Evolutionary conservation across 148 eudicot genomes (phyloP), one percentile per base, ranked within the genome.

Genomic region (Rhododendron simsii): DNA sequence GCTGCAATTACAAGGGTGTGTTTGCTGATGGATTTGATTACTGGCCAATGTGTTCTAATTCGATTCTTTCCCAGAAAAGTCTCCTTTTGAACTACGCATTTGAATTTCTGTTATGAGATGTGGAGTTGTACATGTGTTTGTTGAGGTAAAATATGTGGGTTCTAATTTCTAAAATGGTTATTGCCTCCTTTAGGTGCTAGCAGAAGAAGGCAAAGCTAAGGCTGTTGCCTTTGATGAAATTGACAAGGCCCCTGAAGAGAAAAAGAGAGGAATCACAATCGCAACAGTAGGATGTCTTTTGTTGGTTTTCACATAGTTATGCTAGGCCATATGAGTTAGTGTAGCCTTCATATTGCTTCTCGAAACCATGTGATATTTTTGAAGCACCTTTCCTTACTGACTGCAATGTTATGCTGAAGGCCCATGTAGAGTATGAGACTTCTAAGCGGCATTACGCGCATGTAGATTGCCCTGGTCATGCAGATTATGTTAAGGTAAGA

Each of bases 361-460:
- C 41, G 6, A 82, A 69, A 79, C 33, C 41, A 33, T 14, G 37
- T 84, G n/a, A 39, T 63, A 30, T 86, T 65, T 48, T 73, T 35
- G 20, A 18, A 73, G 78, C 47, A 20, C 63, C 45, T 67, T n/a
- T 57, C 84, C 77, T 55, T 79, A 13, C 16, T 61, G 23, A 39
- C 73, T 33, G 26, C 57, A 39, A 47, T 51, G 51, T 74, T 13
- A 59, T 78, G 48, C 84, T 82, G 85, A 93, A 97, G 99, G 96
- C 99, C 59, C 99, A 97, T 87, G 99, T 97, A 65, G 99, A 97
- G 92, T 97, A 97, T 86, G 99, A 97, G 93, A 97, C 99, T 83
- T 87, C 89, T 28, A 97, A 97, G 89, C 85, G 99, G 73, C 98
- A 94, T 83, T 97, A 95, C 88, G 96, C 96, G 4, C 98, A 97